A percentile compares a stretch with the other conserved stretches of the same genome.
These are phyloP conservation scores for Grosmannia serpens DNA, from an alignment of 2,329 filamentous ascomycete species.

Conservation along the genomic window DNA sequence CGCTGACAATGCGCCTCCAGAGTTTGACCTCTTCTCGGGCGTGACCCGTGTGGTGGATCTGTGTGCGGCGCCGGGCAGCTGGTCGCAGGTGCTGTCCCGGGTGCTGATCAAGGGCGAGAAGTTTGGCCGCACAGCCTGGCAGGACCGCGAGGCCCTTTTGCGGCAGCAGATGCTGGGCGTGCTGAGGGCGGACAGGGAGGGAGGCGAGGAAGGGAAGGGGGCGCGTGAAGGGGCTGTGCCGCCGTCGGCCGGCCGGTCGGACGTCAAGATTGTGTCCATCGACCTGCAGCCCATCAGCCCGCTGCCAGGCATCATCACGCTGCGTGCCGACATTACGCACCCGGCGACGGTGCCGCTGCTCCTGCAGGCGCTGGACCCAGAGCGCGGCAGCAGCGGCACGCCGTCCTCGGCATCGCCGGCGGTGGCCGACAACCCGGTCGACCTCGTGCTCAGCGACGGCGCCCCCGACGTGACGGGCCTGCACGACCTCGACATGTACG, in stretches of 20 bases:
- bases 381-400: conserved; percentile 16
- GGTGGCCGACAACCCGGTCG: conserved; percentile 61
- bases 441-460: conserved; percentile 89
- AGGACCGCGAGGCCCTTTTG: conserved; percentile 65
- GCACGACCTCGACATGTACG: conserved; percentile 96
- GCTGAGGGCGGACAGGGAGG: background rate
- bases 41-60: conserved; percentile 92
- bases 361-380: conserved; percentile 70
- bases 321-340: conserved; percentile 94
- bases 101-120: conserved; percentile 89
- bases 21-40: conserved; percentile 86
- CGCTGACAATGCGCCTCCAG: conserved; percentile 28
- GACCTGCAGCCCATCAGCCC: conserved; percentile 94
- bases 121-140: conserved; percentile 77
- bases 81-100: conserved; percentile 92
- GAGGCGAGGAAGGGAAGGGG: background rate
- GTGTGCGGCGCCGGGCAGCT: conserved; percentile 90
- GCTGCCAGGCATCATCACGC: conserved; percentile 79
- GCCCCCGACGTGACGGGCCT: conserved; percentile 94
- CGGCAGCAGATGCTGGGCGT: conserved; percentile 48
- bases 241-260: conserved; percentile 31
- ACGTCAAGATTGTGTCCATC: conserved; percentile 90
- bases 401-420: conserved; percentile 17
- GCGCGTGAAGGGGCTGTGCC: background rate
- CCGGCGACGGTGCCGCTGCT: conserved; percentile 87